phyloP scores from a whole-genome alignment of 140 eudicot genomes.

The Stevia rebaudiana region DNA sequence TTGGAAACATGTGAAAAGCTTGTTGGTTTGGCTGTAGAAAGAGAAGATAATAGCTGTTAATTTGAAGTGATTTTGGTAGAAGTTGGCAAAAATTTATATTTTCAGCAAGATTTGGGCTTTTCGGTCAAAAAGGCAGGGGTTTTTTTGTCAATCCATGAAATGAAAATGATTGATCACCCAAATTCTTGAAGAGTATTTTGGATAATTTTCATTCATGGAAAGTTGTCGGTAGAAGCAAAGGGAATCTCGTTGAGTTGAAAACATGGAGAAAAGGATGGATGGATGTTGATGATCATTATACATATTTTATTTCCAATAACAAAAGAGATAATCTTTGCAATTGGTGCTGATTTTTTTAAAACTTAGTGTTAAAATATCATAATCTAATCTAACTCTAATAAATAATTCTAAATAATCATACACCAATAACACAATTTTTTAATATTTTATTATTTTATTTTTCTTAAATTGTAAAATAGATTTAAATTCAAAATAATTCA shows the following conservation, averaged over 20 bases:
- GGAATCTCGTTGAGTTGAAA: background rate
- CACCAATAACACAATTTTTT: too few relatives aligned
- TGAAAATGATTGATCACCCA: background rate
- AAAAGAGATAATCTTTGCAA: too few relatives aligned
- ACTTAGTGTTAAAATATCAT: too few relatives aligned
- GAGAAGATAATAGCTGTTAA: constrained; percentile 18
- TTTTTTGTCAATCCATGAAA: background rate
- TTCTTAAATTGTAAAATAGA: too few relatives aligned
- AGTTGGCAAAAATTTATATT: constrained; percentile 32
- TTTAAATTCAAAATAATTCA: too few relatives aligned
- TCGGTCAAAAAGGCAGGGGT: constrained; percentile 1
- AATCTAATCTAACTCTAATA: too few relatives aligned
- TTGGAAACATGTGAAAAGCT: constrained; percentile 24
- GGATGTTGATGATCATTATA: background rate
- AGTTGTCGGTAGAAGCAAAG: background rate
- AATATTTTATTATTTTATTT: too few relatives aligned
- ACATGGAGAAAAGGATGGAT: background rate
- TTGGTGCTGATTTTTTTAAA: too few relatives aligned
- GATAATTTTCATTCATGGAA: too few relatives aligned
- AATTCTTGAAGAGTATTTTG: background rate
- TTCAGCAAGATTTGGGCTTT: constrained; percentile 29
- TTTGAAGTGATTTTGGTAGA: constrained; percentile 17
- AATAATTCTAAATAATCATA: too few relatives aligned
- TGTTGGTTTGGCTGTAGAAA: constrained; percentile 4
- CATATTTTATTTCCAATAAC: too few relatives aligned